Conservation (phyloP, 768 basidiomycete species). For the Xerocomellus chrysenteron region DNA sequence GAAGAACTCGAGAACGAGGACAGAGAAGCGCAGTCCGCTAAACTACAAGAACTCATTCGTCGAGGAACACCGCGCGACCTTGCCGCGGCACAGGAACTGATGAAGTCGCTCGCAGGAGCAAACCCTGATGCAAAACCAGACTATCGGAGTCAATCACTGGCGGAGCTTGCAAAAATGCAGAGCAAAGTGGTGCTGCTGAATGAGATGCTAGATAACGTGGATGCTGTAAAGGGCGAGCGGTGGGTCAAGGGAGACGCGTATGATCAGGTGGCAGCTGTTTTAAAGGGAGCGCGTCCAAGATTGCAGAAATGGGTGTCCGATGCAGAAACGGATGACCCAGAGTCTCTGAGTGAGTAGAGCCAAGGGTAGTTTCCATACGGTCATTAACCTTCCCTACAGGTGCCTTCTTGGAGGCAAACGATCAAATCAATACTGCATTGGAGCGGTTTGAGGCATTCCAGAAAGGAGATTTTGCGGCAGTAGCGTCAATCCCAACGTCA, state of each 20-base stretch:
- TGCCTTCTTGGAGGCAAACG: slow-evolving; percentile 93
- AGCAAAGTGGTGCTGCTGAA: slow-evolving; percentile 94
- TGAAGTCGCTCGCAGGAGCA: slow-evolving; percentile 93
- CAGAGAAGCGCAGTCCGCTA: slow-evolving; percentile 90
- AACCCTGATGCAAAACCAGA: slow-evolving; percentile 94
- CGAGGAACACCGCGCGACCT: slow-evolving; percentile 95
- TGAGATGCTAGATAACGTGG: slow-evolving; percentile 95
- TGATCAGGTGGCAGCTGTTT: slow-evolving; percentile 89
- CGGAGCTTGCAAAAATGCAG: slow-evolving; percentile 92
- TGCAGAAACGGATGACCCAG: slow-evolving; percentile 84
- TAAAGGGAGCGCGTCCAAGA: slow-evolving; percentile 83
- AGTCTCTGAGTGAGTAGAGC: slow-evolving; percentile 70
- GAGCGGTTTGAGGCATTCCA: slow-evolving; percentile 92
- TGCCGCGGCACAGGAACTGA: slow-evolving; percentile 92
- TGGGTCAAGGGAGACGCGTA: slow-evolving; percentile 92
- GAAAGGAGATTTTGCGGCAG: slow-evolving; percentile 79
- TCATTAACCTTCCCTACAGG: slow-evolving; percentile 45
- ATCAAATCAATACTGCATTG: slow-evolving; percentile 93
- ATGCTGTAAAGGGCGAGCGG: slow-evolving; percentile 64
- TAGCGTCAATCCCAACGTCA: slow-evolving; percentile 68
- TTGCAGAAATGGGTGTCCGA: slow-evolving; percentile 98
- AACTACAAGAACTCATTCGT: slow-evolving; percentile 97
- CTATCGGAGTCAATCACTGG: slow-evolving; percentile 85
- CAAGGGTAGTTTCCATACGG: neutral
- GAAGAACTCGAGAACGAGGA: slow-evolving; percentile 97